phyloP scores from a whole-genome alignment of 2,329 filamentous ascomycete genomes.

The Neofusicoccum parvum region DNA sequence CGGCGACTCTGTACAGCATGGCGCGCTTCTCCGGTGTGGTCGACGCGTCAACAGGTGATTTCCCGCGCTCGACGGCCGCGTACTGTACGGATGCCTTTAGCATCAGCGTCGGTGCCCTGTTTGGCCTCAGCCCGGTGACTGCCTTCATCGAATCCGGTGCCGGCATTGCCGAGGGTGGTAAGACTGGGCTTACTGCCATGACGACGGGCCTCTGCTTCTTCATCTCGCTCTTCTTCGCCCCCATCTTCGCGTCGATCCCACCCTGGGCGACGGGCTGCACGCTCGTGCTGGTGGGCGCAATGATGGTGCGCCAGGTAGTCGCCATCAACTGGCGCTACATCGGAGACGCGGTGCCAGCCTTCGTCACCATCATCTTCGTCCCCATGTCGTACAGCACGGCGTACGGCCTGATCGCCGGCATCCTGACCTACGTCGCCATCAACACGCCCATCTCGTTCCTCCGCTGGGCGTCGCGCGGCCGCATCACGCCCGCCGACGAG shows the following conservation, averaged over 20 bases:
- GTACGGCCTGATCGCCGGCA: constrained; percentile 79
- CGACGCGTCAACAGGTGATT: constrained; percentile 80
- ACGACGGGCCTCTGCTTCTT: constrained; percentile 81
- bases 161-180: constrained; percentile 83
- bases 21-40: constrained; percentile 80
- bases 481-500: constrained; percentile 74
- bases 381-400: constrained; percentile 89
- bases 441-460: constrained; percentile 72
- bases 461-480: constrained; percentile 65
- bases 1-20: constrained; percentile 87
- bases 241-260: constrained; percentile 86
- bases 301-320: constrained; percentile 73
- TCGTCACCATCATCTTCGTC: constrained; percentile 81
- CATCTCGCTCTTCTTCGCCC: constrained; percentile 84
- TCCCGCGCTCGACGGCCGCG: constrained; percentile 80
- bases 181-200: constrained; percentile 79
- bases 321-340: constrained; percentile 89
- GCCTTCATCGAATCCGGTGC: constrained; percentile 87
- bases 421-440: constrained; percentile 73
- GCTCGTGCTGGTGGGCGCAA: constrained; percentile 57
- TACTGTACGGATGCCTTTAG: constrained; percentile 82
- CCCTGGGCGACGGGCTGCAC: constrained; percentile 82
- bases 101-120: constrained; percentile 77
- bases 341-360: constrained; percentile 81
- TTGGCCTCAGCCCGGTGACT: constrained; percentile 80